These are phyloP conservation scores for Daldinia loculata DNA, from an alignment of 495 filamentous ascomycete genomes.

Conservation along the genomic window DNA sequence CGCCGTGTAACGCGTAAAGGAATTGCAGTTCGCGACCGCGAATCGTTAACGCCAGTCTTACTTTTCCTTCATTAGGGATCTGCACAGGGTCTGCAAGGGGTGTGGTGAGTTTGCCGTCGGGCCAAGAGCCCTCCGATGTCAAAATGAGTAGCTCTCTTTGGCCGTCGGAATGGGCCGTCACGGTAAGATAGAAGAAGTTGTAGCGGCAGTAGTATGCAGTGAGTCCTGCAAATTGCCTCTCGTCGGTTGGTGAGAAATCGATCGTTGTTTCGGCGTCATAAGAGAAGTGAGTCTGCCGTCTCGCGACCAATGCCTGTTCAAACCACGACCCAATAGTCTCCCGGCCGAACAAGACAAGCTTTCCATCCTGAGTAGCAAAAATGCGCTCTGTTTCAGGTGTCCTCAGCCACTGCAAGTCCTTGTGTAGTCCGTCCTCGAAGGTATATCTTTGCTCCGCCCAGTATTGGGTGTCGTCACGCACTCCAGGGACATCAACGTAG, in stretches of 20 bases:
- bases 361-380: slow-evolving; percentile 50
- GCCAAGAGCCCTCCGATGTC: slow-evolving; percentile 60
- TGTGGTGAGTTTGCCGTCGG: slow-evolving; percentile 52
- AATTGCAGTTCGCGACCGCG: slow-evolving; percentile 60
- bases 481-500: slow-evolving; percentile 59
- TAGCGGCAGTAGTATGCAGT: slow-evolving; percentile 67
- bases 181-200: slow-evolving; percentile 67
- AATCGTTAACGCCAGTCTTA: slow-evolving; percentile 57
- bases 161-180: slow-evolving; percentile 62
- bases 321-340: slow-evolving; percentile 64
- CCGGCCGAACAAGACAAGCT: slow-evolving; percentile 58
- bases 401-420: slow-evolving; percentile 66
- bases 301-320: slow-evolving; percentile 63
- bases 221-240: slow-evolving; percentile 64
- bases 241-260: slow-evolving; percentile 60
- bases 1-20: slow-evolving; percentile 55
- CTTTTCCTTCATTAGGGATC: slow-evolving; percentile 62
- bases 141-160: slow-evolving; percentile 62
- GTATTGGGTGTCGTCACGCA: slow-evolving; percentile 58
- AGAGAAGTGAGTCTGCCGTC: slow-evolving; percentile 63
- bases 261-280: slow-evolving; percentile 65
- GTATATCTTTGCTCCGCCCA: slow-evolving; percentile 62
- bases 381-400: slow-evolving; percentile 64
- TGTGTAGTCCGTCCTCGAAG: slow-evolving; percentile 55
- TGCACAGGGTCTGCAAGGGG: slow-evolving; percentile 49